phyloP scores from a whole-genome alignment of 352 stramenopile genomes.

The Globisporangium middletonii region DNA sequence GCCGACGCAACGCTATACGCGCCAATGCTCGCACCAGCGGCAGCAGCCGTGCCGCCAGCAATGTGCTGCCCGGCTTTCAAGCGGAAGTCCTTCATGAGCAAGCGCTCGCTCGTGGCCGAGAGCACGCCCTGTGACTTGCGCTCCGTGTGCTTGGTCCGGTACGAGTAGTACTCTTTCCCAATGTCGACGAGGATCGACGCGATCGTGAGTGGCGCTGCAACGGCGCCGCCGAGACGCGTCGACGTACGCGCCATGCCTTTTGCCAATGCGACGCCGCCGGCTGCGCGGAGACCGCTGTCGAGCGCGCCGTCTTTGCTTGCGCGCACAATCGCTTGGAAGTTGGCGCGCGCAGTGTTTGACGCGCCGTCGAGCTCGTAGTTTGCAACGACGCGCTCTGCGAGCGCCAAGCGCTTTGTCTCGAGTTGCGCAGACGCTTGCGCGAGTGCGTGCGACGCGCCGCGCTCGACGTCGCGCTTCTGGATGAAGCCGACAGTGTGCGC shows the following conservation, averaged over 20 bases:
- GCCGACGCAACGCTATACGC: constrained; percentile 67
- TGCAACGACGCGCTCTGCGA: constrained; percentile 58
- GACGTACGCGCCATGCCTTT: constrained; percentile 71
- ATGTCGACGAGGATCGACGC: constrained; percentile 85
- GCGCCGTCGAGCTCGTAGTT: constrained; percentile 41
- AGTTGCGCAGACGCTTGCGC: constrained; percentile 25
- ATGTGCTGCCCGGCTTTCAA: constrained; percentile 81
- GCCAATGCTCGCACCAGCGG: constrained; percentile 65
- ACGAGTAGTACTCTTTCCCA: constrained; percentile 83
- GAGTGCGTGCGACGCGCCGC: constrained; percentile 53
- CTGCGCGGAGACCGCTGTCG: constrained; percentile 77
- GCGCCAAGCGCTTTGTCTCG: constrained; percentile 42
- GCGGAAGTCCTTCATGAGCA: constrained; percentile 81
- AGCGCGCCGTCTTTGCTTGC: constrained; percentile 68
- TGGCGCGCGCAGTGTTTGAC: constrained; percentile 18
- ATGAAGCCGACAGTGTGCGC: constrained; percentile 50
- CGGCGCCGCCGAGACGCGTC: constrained; percentile 42
- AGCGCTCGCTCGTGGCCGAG: constrained; percentile 62
- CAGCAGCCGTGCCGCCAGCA: constrained; percentile 63
- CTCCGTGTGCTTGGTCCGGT: constrained; percentile 70
- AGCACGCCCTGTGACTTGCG: constrained; percentile 59
- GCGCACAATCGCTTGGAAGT: constrained; percentile 45
- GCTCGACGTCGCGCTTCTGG: constrained; percentile 48
- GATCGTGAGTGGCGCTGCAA: constrained; percentile 71
- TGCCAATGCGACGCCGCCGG: constrained; percentile 63